These are phyloP conservation scores for Pseudogymnoascus sp. DNA, from an alignment of 2,329 filamentous ascomycete species.

Conservation along the genomic window DNA sequence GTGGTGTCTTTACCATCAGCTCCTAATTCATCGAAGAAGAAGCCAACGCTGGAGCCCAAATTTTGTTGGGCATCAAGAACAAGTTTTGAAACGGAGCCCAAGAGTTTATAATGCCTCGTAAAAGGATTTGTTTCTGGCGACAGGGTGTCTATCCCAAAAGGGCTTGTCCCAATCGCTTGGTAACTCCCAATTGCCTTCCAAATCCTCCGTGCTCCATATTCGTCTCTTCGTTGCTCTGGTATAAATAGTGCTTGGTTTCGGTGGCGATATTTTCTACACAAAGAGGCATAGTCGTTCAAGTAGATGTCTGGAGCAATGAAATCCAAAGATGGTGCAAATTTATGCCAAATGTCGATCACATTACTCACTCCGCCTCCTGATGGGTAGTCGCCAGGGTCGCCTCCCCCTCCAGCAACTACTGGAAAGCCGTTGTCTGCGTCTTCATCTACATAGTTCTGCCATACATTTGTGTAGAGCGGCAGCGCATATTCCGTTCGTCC, in stretches of 20 bases:
- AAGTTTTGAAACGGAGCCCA: neutral
- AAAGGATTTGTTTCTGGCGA: conserved; percentile 10
- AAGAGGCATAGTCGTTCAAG: conserved; percentile 34
- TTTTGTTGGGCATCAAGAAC: conserved; percentile 7
- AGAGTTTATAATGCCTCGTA: neutral
- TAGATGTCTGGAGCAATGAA: conserved; percentile 41
- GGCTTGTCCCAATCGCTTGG: conserved; percentile 28
- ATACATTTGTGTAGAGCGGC: conserved; percentile 38
- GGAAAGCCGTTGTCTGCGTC: conserved; percentile 29
- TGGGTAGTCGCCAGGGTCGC: conserved; percentile 36
- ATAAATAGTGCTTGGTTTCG: conserved; percentile 37
- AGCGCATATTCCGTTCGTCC: conserved; percentile 34
- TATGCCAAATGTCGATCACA: conserved; percentile 37
- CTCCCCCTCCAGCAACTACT: conserved; percentile 34
- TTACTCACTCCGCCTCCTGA: conserved; percentile 36
- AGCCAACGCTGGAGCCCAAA: conserved; percentile 29
- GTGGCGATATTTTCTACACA: conserved; percentile 35
- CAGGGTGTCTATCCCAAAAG: conserved; percentile 36
- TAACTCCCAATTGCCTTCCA: conserved; percentile 32
- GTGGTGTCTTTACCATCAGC: conserved; percentile 25
- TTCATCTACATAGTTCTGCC: conserved; percentile 34
- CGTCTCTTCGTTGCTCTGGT: conserved; percentile 38
- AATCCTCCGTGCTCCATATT: conserved; percentile 33
- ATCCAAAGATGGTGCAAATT: conserved; percentile 35
- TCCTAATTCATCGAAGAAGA: conserved; percentile 34